Evolutionary conservation across 2,329 filamentous ascomycete species (phyloP).

Genomic region (Ceratocystis ficicola): DNA sequence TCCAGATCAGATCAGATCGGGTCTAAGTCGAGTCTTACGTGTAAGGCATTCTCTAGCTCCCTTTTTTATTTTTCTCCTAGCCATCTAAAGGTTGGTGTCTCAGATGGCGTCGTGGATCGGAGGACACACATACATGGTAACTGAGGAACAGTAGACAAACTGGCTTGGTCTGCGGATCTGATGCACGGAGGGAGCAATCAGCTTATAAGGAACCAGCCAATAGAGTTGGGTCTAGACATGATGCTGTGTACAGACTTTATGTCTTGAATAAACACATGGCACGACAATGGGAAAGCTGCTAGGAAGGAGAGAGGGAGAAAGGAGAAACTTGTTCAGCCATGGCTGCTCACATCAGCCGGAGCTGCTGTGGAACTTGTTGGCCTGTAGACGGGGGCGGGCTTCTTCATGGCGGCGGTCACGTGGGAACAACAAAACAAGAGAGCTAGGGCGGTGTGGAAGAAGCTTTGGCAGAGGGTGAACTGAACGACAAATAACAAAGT

Average conservation of each 20-base stretch:
- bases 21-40: not conserved
- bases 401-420: not conserved
- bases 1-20: not conserved
- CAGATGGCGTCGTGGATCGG: constrained; percentile 1
- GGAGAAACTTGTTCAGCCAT: too few relatives aligned
- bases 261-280: too few relatives aligned
- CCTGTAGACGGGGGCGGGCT: too few relatives aligned
- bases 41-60: not conserved
- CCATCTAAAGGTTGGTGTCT: not conserved
- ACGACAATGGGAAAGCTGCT: too few relatives aligned
- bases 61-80: not conserved
- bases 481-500: not conserved
- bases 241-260: too few relatives aligned
- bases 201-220: not conserved
- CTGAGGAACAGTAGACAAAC: not conserved
- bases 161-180: not conserved
- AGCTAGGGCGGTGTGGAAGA: not conserved
- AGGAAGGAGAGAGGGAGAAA: too few relatives aligned
- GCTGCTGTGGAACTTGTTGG: too few relatives aligned
- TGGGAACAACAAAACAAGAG: not conserved
- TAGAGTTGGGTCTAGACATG: too few relatives aligned
- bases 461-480: not conserved
- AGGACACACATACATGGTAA: not conserved
- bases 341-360: too few relatives aligned
- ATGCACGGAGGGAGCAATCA: not conserved